A percentile compares a stretch with the other conserved stretches of the same genome.
Evolutionary conservation across 1,139 yeast species (phyloP).

Genomic region (Geotrichum siamense): DNA sequence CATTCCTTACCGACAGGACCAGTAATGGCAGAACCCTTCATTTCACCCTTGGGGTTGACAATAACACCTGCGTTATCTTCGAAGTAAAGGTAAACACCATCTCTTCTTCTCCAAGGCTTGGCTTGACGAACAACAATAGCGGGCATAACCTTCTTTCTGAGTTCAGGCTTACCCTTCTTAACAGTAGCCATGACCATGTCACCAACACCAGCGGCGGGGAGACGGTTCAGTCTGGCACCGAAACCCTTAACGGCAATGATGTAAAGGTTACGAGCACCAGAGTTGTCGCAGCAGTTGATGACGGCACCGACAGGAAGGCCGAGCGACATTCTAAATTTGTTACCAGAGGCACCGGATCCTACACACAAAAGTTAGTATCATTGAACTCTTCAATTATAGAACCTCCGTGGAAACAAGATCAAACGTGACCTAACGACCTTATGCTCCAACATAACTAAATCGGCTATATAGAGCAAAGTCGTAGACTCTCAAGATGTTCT

Average conservation of each 20-base stretch:
- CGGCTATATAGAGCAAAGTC: too few relatives aligned
- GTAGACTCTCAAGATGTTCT: not conserved
- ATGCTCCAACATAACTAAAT: too few relatives aligned
- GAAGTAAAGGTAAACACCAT: constrained; percentile 98
- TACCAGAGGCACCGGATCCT: constrained; percentile 86
- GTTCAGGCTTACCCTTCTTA: constrained; percentile 99
- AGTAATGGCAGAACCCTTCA: constrained; percentile 99
- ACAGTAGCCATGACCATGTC: constrained; percentile 99
- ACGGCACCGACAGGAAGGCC: constrained; percentile 99
- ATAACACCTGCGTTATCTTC: constrained; percentile 99
- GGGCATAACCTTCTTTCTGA: constrained; percentile 99
- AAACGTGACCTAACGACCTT: too few relatives aligned
- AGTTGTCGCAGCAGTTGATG: constrained; percentile 99
- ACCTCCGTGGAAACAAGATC: too few relatives aligned
- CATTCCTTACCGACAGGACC: constrained; percentile 99
- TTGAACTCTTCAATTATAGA: too few relatives aligned
- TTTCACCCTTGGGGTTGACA: constrained; percentile 99
- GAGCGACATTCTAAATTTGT: constrained; percentile 99
- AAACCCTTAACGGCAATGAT: constrained; percentile 97
- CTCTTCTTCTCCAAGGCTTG: constrained; percentile 99
- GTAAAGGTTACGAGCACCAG: constrained; percentile 99
- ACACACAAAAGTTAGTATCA: not conserved
- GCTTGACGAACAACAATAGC: constrained; percentile 99
- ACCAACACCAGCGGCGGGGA: constrained; percentile 99
- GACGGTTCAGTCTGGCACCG: constrained; percentile 99